These are phyloP conservation scores for Teratosphaeria zuluensis DNA, from an alignment of 2,329 filamentous ascomycete genomes.

Conservation along the genomic window DNA sequence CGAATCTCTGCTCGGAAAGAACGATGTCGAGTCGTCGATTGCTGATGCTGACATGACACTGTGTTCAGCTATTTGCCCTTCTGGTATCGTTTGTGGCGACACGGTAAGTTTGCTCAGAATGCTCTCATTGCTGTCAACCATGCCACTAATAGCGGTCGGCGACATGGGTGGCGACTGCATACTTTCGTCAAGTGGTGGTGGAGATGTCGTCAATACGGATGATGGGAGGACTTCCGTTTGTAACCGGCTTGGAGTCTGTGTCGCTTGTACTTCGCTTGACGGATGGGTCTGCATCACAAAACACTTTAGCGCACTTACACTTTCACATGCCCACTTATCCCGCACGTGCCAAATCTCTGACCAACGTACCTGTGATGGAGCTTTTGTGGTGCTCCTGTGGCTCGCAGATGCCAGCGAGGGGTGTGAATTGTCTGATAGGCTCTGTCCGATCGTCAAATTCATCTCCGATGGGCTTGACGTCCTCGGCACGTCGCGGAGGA, in stretches of 20 bases:
- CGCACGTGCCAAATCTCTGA: background rate
- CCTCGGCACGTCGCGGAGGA: slow-evolving; percentile 20
- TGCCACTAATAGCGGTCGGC: slow-evolving; percentile 10
- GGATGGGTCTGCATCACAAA: slow-evolving; percentile 13
- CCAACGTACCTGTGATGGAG: slow-evolving; percentile 22
- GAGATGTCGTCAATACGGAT: slow-evolving; percentile 25
- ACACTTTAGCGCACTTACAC: slow-evolving; percentile 6
- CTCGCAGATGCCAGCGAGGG: slow-evolving; percentile 10
- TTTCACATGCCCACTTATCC: background rate
- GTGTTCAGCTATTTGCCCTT: slow-evolving; percentile 16
- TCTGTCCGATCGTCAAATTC: slow-evolving; percentile 17
- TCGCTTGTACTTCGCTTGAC: slow-evolving; percentile 14
- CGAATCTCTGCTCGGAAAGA: slow-evolving; percentile 19
- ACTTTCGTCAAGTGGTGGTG: slow-evolving; percentile 9
- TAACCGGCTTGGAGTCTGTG: slow-evolving; percentile 1
- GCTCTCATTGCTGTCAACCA: slow-evolving; percentile 21
- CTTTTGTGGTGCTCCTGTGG: slow-evolving; percentile 20
- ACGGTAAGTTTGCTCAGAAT: slow-evolving; percentile 20
- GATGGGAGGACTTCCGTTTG: slow-evolving; percentile 19
- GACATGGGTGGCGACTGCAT: slow-evolving; percentile 12
- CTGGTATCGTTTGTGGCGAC: slow-evolving; percentile 24
- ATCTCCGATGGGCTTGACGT: slow-evolving; percentile 19
- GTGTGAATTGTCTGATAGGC: background rate
- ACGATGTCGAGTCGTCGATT: slow-evolving; percentile 10
- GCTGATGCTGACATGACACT: slow-evolving; percentile 16